A percentile compares a stretch with the other conserved stretches of the same genome.
Conservation (phyloP, 257 asterid genomes). For the Nicotiana undulata region DNA sequence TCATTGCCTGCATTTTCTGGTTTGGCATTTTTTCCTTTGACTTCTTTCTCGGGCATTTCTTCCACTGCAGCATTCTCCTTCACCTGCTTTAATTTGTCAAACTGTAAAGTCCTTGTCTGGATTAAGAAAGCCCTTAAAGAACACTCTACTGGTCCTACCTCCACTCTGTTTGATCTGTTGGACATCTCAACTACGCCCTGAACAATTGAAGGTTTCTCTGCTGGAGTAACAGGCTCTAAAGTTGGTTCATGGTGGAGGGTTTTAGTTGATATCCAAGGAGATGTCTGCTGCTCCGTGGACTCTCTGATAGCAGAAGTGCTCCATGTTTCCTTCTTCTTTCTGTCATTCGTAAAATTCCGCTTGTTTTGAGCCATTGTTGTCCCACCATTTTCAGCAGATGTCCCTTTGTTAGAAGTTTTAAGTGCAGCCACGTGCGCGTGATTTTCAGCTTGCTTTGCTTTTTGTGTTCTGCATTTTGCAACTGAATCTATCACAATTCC, state of each 20-base stretch:
- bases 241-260: conserved; percentile 33
- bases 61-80: conserved; percentile 32
- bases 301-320: conserved; percentile 23
- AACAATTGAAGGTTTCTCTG: conserved; percentile 31
- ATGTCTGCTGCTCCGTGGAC: conserved; percentile 28
- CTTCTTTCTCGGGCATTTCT: conserved; percentile 28
- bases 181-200: conserved; percentile 18
- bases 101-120: conserved; percentile 21
- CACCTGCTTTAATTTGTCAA: conserved; percentile 15
- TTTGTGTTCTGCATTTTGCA: conserved; percentile 29
- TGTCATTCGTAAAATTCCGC: conserved; percentile 23
- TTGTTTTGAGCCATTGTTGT: conserved; percentile 7
- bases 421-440: conserved; percentile 23
- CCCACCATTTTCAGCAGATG: conserved; percentile 14
- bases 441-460: conserved; percentile 21
- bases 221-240: conserved; percentile 30
- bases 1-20: conserved; percentile 45
- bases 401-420: conserved; percentile 24
- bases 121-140: conserved; percentile 28
- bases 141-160: conserved; percentile 37
- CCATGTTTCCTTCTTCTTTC: conserved; percentile 17
- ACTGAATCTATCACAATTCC: conserved; percentile 59
- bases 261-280: conserved; percentile 62
- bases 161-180: conserved; percentile 27
- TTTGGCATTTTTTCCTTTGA: conserved; percentile 24